Percentiles rank a stretch among this genome's conserved stretches.
Evolutionary conservation across 345 rosid species (phyloP).

Genomic region (Eucalyptus marginata): DNA sequence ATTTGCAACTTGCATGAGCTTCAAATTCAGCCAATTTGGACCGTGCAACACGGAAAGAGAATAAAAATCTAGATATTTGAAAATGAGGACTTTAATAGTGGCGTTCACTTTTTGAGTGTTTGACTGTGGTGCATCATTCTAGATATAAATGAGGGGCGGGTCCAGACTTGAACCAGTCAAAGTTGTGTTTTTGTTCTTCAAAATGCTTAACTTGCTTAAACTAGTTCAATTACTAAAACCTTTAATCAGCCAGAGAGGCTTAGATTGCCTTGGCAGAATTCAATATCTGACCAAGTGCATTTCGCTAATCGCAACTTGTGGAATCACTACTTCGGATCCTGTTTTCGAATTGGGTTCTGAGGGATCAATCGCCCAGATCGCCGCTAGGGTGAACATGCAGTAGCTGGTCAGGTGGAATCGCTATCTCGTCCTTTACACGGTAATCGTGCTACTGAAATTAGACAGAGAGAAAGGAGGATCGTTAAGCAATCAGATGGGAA

Average conservation of each 20-base stretch:
- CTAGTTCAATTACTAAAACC: not conserved
- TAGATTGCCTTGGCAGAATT: not conserved
- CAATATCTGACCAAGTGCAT: not conserved
- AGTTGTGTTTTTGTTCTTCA: not conserved
- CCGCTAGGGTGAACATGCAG: not conserved
- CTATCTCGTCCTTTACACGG: not conserved
- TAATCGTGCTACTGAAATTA: not conserved
- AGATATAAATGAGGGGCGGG: not conserved
- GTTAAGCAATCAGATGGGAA: not conserved
- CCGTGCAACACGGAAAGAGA: not conserved
- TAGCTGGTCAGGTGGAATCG: not conserved
- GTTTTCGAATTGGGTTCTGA: not conserved
- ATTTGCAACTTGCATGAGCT: not conserved
- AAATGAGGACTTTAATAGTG: not conserved
- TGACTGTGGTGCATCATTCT: not conserved
- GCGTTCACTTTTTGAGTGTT: not conserved
- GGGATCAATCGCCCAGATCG: not conserved
- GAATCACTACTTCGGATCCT: not conserved
- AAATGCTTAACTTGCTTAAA: not conserved
- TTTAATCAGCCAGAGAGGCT: not conserved
- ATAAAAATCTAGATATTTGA: not conserved
- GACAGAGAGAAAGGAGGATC: not conserved
- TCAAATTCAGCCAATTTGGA: not conserved
- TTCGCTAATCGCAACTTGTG: too few relatives aligned
- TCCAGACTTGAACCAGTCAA: not conserved